Evolutionary conservation across 2,329 filamentous ascomycete species (phyloP).

Genomic region (Zymoseptoria crescenta): DNA sequence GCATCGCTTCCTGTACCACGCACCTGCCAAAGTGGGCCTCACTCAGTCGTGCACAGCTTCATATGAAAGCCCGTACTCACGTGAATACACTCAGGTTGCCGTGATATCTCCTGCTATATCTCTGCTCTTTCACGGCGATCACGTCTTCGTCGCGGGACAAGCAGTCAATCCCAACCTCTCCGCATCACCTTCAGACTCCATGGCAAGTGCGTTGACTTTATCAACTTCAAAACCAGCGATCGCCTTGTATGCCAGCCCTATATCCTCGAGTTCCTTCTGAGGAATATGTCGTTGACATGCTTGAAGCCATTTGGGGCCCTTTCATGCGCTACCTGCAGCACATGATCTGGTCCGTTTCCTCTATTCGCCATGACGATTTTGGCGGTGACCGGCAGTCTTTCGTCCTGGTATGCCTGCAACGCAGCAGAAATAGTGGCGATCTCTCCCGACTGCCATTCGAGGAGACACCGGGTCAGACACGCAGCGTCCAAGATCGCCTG

Average conservation of each 20-base stretch:
- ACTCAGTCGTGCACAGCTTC: too few relatives aligned
- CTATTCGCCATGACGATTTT: conserved; percentile 42
- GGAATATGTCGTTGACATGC: conserved; percentile 31
- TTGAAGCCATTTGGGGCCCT: conserved; percentile 36
- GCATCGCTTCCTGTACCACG: too few relatives aligned
- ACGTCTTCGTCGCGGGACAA: conserved; percentile 5
- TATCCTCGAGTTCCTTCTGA: conserved; percentile 19
- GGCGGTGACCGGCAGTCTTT: conserved; percentile 36
- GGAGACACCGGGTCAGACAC: conserved; percentile 30
- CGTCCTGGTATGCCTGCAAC: conserved; percentile 33
- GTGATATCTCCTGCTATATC: too few relatives aligned
- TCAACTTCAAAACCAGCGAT: conserved; percentile 42
- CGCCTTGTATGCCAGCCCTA: conserved; percentile 29
- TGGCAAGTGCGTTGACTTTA: conserved; percentile 36
- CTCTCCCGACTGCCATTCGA: conserved; percentile 10
- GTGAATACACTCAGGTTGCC: too few relatives aligned
- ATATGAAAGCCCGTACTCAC: too few relatives aligned
- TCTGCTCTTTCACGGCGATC: background rate
- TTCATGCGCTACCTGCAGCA: conserved; percentile 40
- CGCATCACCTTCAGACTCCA: conserved; percentile 27
- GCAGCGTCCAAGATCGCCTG: conserved; percentile 42
- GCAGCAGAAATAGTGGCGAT: conserved; percentile 26
- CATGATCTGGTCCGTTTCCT: conserved; percentile 41
- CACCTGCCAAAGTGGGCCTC: too few relatives aligned
- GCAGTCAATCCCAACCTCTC: conserved; percentile 19